These are phyloP conservation scores for Talaromyces borbonicus DNA, from an alignment of 495 filamentous ascomycete species.

Conservation along the genomic window DNA sequence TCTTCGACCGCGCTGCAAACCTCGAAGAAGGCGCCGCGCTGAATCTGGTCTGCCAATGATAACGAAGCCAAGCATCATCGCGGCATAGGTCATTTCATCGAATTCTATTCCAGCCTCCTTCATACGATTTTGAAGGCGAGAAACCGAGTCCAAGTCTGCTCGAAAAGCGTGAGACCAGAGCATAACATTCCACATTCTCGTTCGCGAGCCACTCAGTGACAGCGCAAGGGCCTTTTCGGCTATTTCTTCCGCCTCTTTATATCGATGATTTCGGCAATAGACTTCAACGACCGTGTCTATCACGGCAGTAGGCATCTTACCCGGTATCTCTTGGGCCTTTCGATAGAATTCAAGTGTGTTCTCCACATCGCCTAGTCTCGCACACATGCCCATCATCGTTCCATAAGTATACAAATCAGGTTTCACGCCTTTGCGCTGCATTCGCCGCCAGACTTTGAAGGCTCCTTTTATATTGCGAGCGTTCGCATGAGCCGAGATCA, in stretches of 20 bases:
- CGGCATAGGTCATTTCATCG: constrained; percentile 61
- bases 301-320: constrained; percentile 42
- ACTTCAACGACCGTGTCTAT: constrained; percentile 55
- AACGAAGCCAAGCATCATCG: constrained; percentile 61
- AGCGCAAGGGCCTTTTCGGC: constrained; percentile 33
- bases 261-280: constrained; percentile 52
- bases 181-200: constrained; percentile 70
- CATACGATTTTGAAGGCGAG: constrained; percentile 56
- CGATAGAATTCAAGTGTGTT: constrained; percentile 52
- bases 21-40: constrained; percentile 55
- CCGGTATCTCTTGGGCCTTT: constrained; percentile 33
- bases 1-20: constrained; percentile 45
- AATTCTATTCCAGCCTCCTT: constrained; percentile 43
- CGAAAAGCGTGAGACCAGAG: constrained; percentile 56
- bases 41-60: constrained; percentile 49
- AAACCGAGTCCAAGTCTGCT: constrained; percentile 50
- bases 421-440: constrained; percentile 32
- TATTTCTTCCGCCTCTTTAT: constrained; percentile 53
- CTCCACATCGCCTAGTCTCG: constrained; percentile 64
- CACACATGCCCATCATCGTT: constrained; percentile 61
- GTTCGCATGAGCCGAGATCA: constrained; percentile 61
- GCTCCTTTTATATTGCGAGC: constrained; percentile 55
- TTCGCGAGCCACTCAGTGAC: constrained; percentile 34
- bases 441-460: constrained; percentile 45
- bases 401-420: constrained; percentile 56